phyloP scores from a whole-genome alignment of 176 grass and related monocot genomes.

The Chloris gayana region DNA sequence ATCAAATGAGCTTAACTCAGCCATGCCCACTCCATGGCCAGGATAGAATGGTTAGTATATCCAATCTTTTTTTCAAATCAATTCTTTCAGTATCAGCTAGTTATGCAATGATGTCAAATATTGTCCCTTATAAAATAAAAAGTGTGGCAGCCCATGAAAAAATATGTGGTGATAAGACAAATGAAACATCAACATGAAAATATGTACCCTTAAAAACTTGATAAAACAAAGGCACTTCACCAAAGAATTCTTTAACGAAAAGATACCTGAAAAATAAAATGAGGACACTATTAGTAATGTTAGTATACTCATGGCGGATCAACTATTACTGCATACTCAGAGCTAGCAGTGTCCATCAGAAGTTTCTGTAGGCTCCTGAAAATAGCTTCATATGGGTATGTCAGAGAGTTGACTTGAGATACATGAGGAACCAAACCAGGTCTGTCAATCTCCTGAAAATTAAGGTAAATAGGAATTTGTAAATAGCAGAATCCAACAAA shows the following conservation, averaged over 20 bases:
- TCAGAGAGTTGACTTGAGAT: slow-evolving; percentile 72
- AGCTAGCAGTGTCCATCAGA: slow-evolving; percentile 92
- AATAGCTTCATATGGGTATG: slow-evolving; percentile 82
- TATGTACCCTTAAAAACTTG: slow-evolving; percentile 73
- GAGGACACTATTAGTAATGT: slow-evolving; percentile 22
- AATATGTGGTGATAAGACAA: neutral
- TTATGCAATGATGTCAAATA: neutral
- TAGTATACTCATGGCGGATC: slow-evolving; percentile 3
- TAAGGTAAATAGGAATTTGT: slow-evolving; percentile 7
- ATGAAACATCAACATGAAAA: slow-evolving; percentile 5
- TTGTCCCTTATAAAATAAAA: slow-evolving; percentile 23
- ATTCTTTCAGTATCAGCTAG: neutral
- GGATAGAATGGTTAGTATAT: neutral
- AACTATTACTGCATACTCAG: slow-evolving; percentile 61
- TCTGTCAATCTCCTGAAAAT: slow-evolving; percentile 77
- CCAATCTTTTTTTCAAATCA: neutral
- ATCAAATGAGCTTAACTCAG: neutral
- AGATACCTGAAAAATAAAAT: slow-evolving; percentile 66
- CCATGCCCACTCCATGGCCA: neutral
- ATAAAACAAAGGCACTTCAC: slow-evolving; percentile 71
- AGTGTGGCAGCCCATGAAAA: slow-evolving; percentile 9
- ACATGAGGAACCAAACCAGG: slow-evolving; percentile 79
- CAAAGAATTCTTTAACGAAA: slow-evolving; percentile 81
- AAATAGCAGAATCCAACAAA: slow-evolving; percentile 12
- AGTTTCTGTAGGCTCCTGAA: slow-evolving; percentile 92